Conservation (phyloP, 2,329 filamentous ascomycete genomes). For the Hymenoscyphus repandus region DNA sequence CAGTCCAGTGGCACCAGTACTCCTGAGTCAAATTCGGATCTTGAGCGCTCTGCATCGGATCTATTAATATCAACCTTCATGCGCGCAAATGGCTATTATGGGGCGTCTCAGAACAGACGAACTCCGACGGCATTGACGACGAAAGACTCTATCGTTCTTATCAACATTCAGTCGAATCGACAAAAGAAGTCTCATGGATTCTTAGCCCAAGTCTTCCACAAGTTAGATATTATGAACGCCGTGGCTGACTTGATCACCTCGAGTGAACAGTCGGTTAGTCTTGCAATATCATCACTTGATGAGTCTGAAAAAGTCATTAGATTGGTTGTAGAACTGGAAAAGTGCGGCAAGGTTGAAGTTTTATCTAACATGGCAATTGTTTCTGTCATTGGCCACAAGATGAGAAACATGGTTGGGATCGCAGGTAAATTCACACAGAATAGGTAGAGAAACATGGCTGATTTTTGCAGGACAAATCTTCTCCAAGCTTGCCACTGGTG, state of each 20-base stretch:
- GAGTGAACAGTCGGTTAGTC: constrained; percentile 43
- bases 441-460: constrained; percentile 32
- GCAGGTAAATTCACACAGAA: constrained; percentile 12
- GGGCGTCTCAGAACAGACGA: constrained; percentile 16
- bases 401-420: constrained; percentile 43
- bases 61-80: constrained; percentile 15
- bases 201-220: constrained; percentile 47
- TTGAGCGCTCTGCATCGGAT: not conserved
- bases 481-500: constrained; percentile 43
- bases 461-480: constrained; percentile 40
- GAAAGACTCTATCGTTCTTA: constrained; percentile 47
- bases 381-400: constrained; percentile 45
- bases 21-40: not conserved
- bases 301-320: constrained; percentile 36
- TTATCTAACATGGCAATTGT: constrained; percentile 49
- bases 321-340: constrained; percentile 38
- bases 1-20: not conserved
- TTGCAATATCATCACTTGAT: constrained; percentile 47
- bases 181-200: constrained; percentile 48
- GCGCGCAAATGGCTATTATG: constrained; percentile 12
- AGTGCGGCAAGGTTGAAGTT: constrained; percentile 45
- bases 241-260: constrained; percentile 48
- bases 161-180: constrained; percentile 49
- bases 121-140: constrained; percentile 39
- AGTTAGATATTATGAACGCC: constrained; percentile 43